Percentiles rank a stretch among this genome's conserved stretches.
Conservation (phyloP, 2,329 filamentous ascomycete species). For the Trichoderma citrinoviride region DNA sequence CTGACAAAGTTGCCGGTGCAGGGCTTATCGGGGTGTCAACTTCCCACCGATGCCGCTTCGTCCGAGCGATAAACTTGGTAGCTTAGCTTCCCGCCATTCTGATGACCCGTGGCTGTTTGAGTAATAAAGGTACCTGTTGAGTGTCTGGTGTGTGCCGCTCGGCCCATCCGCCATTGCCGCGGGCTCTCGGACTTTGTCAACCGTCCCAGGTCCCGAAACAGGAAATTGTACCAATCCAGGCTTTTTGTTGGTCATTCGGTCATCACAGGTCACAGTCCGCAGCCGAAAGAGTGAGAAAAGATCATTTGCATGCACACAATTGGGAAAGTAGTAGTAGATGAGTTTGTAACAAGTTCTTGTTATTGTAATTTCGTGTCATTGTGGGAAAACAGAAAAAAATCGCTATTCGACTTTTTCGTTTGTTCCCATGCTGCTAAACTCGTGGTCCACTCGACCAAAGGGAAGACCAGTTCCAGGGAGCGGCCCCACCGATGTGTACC, state of each 20-base stretch:
- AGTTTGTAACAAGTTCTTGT: conserved; percentile 9
- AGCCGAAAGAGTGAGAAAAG: neutral
- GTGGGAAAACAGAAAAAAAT: neutral
- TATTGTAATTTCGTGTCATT: neutral
- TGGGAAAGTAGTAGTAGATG: neutral
- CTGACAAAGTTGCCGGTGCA: neutral
- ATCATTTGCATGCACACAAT: neutral
- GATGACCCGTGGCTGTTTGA: no score
- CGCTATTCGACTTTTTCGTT: conserved; percentile 6
- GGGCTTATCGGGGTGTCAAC: conserved; percentile 12
- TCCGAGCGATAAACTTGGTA: neutral
- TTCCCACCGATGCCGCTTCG: conserved; percentile 12
- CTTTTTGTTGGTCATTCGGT: neutral
- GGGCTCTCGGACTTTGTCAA: conserved; percentile 3
- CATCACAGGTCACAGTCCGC: neutral
- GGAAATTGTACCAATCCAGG: neutral
- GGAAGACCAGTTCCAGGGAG: conserved; percentile 20
- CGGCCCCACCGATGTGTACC: conserved; percentile 12
- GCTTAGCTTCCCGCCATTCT: no score
- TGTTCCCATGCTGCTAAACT: conserved; percentile 5
- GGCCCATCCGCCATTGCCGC: conserved; percentile 18
- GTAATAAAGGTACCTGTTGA: no score
- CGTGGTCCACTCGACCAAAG: conserved; percentile 18
- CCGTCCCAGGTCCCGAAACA: neutral
- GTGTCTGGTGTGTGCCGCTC: neutral